Evolutionary conservation across 176 grass and related monocot species (phyloP).

Genomic region (Carex scoparia): DNA sequence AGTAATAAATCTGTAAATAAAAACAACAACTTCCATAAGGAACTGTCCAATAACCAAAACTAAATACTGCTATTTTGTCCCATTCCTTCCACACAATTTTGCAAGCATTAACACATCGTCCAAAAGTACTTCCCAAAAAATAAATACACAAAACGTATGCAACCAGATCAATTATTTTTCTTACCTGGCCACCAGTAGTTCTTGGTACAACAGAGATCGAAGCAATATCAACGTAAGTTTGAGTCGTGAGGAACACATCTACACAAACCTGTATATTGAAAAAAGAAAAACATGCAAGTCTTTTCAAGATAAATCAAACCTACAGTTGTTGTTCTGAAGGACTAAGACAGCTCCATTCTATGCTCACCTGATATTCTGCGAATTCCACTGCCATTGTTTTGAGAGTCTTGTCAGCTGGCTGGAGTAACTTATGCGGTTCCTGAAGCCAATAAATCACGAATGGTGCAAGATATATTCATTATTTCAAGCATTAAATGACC

Average conservation of each 20-base stretch:
- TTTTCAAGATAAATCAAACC: not conserved
- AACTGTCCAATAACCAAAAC: not conserved
- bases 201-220: conserved; percentile 69
- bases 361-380: conserved; percentile 77
- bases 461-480: not conserved
- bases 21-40: not conserved
- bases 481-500: not conserved
- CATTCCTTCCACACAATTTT: not conserved
- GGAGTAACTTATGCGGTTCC: conserved; percentile 80
- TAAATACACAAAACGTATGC: not conserved
- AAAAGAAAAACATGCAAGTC: conserved; percentile 25
- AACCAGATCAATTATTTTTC: conserved; percentile 13
- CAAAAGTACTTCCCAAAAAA: not conserved
- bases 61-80: not conserved
- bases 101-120: not conserved
- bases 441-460: conserved; percentile 19
- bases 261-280: conserved; percentile 62
- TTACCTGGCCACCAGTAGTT: conserved; percentile 79
- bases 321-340: not conserved
- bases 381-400: conserved; percentile 89
- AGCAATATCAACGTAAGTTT: conserved; percentile 75
- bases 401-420: conserved; percentile 66
- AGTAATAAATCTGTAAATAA: conserved; percentile 71
- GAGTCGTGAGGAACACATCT: conserved; percentile 79
- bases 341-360: not conserved